These are phyloP conservation scores for Ceratocystis eucalypticola DNA, from an alignment of 2,329 filamentous ascomycete species.

Conservation along the genomic window DNA sequence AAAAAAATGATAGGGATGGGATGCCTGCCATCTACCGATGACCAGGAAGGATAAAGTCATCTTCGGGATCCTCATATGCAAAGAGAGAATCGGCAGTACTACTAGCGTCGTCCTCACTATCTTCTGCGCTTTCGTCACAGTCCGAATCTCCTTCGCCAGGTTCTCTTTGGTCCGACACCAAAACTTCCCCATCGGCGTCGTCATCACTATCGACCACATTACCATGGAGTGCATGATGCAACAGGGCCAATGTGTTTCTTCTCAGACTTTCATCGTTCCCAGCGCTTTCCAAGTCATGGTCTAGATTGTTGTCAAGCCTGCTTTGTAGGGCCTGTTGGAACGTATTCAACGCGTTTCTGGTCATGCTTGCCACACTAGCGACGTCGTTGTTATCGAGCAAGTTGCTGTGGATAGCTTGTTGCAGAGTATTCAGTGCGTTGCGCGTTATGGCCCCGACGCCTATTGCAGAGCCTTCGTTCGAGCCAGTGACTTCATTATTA, in stretches of 20 bases:
- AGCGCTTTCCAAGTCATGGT: slow-evolving; percentile 36
- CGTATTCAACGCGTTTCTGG: slow-evolving; percentile 14
- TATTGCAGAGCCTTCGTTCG: slow-evolving; percentile 33
- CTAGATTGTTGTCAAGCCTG: slow-evolving; percentile 32
- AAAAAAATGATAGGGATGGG: neutral
- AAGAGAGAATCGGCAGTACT: slow-evolving; percentile 25
- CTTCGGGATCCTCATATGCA: slow-evolving; percentile 36
- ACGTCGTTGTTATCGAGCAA: slow-evolving; percentile 15
- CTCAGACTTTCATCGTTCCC: slow-evolving; percentile 23
- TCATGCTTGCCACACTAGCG: slow-evolving; percentile 16
- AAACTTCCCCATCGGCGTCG: slow-evolving; percentile 19
- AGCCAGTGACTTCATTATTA: neutral
- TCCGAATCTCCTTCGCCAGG: neutral
- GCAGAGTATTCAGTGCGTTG: slow-evolving; percentile 14
- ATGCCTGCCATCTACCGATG: slow-evolving; percentile 30
- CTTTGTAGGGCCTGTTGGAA: slow-evolving; percentile 17
- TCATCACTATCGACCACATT: slow-evolving; percentile 29
- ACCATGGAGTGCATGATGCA: slow-evolving; percentile 20
- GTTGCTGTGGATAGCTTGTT: slow-evolving; percentile 17
- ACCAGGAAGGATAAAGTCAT: slow-evolving; percentile 38
- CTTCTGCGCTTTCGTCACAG: slow-evolving; percentile 26
- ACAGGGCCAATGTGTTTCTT: slow-evolving; percentile 12
- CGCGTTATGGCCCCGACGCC: slow-evolving; percentile 13
- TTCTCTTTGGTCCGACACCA: neutral
- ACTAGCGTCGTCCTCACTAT: slow-evolving; percentile 34